phyloP scores from a whole-genome alignment of 176 grass and related monocot genomes.

The Metroxylon sagu region DNA sequence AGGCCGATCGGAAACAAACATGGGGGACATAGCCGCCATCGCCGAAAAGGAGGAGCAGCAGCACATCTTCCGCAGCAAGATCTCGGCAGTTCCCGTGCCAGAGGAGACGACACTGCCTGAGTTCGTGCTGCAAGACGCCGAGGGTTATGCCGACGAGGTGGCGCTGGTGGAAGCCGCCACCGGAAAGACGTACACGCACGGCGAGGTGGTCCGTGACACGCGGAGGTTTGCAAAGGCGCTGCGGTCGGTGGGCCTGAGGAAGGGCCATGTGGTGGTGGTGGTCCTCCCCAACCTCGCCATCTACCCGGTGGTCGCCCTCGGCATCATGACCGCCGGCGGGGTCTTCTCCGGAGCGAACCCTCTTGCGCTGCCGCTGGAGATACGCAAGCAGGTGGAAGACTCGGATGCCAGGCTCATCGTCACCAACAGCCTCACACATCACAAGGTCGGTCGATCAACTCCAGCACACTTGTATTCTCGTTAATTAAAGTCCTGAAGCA shows the following conservation, averaged over 20 bases:
- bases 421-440: conserved; percentile 38
- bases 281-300: conserved; percentile 65
- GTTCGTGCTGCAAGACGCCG: conserved; percentile 51
- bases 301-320: conserved; percentile 66
- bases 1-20: neutral
- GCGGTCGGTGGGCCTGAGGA: conserved; percentile 50
- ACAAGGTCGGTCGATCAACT: conserved; percentile 31
- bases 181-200: conserved; percentile 51
- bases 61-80: conserved; percentile 66
- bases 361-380: conserved; percentile 39
- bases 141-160: conserved; percentile 48
- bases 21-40: conserved; percentile 27
- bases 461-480: too few species aligned
- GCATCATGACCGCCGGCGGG: conserved; percentile 58
- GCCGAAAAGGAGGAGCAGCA: conserved; percentile 44
- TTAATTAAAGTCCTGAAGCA: neutral
- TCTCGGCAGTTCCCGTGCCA: conserved; percentile 40
- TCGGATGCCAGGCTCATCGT: conserved; percentile 64
- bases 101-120: conserved; percentile 63
- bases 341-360: conserved; percentile 82
- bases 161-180: conserved; percentile 59
- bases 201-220: conserved; percentile 41
- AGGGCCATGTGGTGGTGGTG: conserved; percentile 66
- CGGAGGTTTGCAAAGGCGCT: conserved; percentile 58
- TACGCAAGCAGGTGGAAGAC: conserved; percentile 70